A percentile compares a stretch with the other conserved stretches of the same genome.
These are phyloP conservation scores for Heracleum sosnowskyi DNA, from an alignment of 129 eudicot genomes.

Conservation along the genomic window DNA sequence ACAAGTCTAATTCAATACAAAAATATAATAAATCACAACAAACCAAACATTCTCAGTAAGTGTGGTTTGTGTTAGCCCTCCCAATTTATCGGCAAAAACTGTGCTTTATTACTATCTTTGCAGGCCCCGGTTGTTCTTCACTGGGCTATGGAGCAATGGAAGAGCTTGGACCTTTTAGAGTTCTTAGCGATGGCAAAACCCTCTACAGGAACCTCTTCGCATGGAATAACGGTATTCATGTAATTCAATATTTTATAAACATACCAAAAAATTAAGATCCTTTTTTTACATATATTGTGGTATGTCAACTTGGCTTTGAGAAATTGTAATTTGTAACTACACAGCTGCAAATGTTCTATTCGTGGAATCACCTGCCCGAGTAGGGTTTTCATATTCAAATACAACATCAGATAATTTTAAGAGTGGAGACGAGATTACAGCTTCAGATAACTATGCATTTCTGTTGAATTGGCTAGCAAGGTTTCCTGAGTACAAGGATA, in stretches of 20 bases:
- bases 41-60: not conserved
- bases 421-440: constrained; percentile 49
- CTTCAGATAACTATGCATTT: constrained; percentile 50
- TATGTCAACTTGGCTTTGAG: not conserved
- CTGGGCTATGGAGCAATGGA: constrained; percentile 80
- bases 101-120: not conserved
- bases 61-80: not conserved
- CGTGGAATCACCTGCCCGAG: constrained; percentile 84
- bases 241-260: not conserved
- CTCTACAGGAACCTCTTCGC: constrained; percentile 47
- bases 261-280: not conserved
- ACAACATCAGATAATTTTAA: constrained; percentile 34
- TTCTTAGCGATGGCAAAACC: constrained; percentile 66
- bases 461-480: constrained; percentile 68
- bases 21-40: not conserved
- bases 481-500: constrained; percentile 59
- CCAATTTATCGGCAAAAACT: not conserved
- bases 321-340: too few relatives aligned
- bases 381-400: constrained; percentile 77
- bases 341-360: constrained; percentile 59
- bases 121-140: constrained; percentile 90
- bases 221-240: constrained; percentile 47
- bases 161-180: constrained; percentile 72
- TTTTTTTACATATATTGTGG: not conserved
- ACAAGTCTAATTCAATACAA: not conserved